These are phyloP conservation scores for Cyclostephanos tholiformis DNA, from an alignment of 108 stramenopile genomes.

Conservation along the genomic window DNA sequence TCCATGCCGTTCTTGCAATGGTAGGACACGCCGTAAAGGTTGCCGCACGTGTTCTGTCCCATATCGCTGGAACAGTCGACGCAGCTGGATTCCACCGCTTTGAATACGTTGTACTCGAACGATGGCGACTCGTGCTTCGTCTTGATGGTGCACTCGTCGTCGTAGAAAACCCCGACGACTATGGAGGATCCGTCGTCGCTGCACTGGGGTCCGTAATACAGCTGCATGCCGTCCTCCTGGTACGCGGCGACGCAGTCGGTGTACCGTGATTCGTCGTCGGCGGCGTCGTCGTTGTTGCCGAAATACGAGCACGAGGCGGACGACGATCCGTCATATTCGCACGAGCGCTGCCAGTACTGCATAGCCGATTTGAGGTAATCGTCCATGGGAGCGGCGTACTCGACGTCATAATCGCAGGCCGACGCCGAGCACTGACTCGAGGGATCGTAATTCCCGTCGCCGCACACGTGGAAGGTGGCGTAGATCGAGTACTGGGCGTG, in stretches of 20 bases:
- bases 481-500: slow-evolving; percentile 49
- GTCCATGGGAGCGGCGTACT: slow-evolving; percentile 50
- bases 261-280: slow-evolving; percentile 55
- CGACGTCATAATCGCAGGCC: slow-evolving; percentile 50
- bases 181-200: slow-evolving; percentile 38
- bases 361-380: slow-evolving; percentile 33
- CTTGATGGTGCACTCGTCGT: slow-evolving; percentile 66
- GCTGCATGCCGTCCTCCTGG: slow-evolving; percentile 46
- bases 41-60: slow-evolving; percentile 31
- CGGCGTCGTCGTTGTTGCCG: slow-evolving; percentile 9
- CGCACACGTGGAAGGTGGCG: slow-evolving; percentile 55
- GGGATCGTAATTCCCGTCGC: background rate
- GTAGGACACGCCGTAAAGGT: slow-evolving; percentile 42
- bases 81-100: slow-evolving; percentile 43
- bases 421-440: slow-evolving; percentile 17
- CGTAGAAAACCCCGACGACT: slow-evolving; percentile 59
- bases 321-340: slow-evolving; percentile 21
- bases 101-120: slow-evolving; percentile 52
- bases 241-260: slow-evolving; percentile 51
- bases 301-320: slow-evolving; percentile 46
- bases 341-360: slow-evolving; percentile 39
- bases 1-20: slow-evolving; percentile 56
- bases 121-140: slow-evolving; percentile 29
- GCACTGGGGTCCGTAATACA: slow-evolving; percentile 61
- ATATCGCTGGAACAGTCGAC: slow-evolving; percentile 41